Percentiles rank a stretch among this genome's conserved stretches.
Conservation (phyloP, 2,329 filamentous ascomycete genomes). For the Penicillium sp. region DNA sequence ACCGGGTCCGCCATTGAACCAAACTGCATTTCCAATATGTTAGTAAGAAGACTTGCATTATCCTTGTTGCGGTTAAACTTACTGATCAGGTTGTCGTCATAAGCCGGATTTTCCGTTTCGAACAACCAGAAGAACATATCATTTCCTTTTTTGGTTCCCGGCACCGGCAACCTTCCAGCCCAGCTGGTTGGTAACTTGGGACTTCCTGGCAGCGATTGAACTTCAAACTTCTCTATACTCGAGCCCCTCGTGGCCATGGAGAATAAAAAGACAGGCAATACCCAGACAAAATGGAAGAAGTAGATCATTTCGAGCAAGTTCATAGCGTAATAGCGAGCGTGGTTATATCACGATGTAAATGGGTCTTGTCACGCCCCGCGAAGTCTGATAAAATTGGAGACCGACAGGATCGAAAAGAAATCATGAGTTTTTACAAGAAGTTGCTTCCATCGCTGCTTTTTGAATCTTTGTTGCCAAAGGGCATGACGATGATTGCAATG, state of each 20-base stretch:
- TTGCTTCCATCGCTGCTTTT: neutral
- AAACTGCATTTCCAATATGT: conserved; percentile 27
- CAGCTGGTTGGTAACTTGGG: conserved; percentile 36
- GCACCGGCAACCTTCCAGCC: conserved; percentile 40
- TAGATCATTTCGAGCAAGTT: conserved; percentile 25
- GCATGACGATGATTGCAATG: neutral
- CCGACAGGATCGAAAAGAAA: too few relatives aligned
- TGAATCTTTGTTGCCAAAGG: neutral
- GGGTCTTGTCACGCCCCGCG: too few relatives aligned
- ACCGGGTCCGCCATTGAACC: conserved; percentile 43
- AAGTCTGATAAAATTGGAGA: too few relatives aligned
- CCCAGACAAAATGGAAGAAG: conserved; percentile 26
- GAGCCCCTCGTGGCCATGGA: conserved; percentile 3
- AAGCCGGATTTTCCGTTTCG: conserved; percentile 32
- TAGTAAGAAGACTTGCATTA: neutral
- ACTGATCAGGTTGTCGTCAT: conserved; percentile 42
- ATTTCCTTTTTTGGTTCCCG: conserved; percentile 32
- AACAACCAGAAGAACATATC: conserved; percentile 45
- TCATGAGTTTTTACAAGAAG: too few relatives aligned
- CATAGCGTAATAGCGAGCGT: conserved; percentile 22
- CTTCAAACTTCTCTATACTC: conserved; percentile 29
- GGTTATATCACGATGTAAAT: neutral
- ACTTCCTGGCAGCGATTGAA: conserved; percentile 34
- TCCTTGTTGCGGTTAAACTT: conserved; percentile 9
- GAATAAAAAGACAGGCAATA: conserved; percentile 16